These are phyloP conservation scores for Blepharisma japonicum DNA, from an alignment of 73 alveolate species.

Conservation along the genomic window DNA sequence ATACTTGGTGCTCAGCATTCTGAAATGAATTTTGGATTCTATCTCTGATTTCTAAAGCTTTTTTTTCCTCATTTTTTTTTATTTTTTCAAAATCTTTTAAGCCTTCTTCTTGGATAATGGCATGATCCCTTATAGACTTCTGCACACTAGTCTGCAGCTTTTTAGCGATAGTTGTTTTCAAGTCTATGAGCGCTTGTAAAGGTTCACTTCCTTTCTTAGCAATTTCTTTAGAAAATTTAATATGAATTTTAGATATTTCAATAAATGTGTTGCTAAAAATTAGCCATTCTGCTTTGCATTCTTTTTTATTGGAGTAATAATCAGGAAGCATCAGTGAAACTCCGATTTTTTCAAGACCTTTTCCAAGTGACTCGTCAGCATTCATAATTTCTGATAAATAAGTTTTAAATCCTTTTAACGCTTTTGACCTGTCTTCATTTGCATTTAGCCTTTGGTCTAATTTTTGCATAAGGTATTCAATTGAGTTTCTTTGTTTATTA, in stretches of 20 bases:
- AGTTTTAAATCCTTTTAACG: background rate
- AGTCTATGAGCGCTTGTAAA: background rate
- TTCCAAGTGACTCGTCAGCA: background rate
- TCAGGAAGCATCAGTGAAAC: background rate
- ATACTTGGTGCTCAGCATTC: conserved; percentile 1
- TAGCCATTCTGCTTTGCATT: background rate
- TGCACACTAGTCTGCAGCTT: background rate
- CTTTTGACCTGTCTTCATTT: conserved; percentile 24
- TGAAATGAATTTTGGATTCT: background rate
- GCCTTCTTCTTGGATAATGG: conserved; percentile 13
- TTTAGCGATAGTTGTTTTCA: background rate
- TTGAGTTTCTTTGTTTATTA: background rate
- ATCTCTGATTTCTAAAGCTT: conserved; percentile 12
- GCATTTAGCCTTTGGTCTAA: background rate
- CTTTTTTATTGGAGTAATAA: background rate
- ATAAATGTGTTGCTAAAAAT: background rate
- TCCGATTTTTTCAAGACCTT: background rate
- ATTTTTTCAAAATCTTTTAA: conserved; percentile 5
- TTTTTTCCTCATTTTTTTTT: conserved; percentile 8
- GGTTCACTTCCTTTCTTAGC: conserved; percentile 4
- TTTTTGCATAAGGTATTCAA: conserved; percentile 1
- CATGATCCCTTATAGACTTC: conserved; percentile 12
- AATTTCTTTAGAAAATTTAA: background rate
- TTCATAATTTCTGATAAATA: background rate
- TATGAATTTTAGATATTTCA: conserved; percentile 4